Percentiles rank a stretch among this genome's conserved stretches.
Conservation (phyloP, 495 filamentous ascomycete genomes). For the Thermochaetoides thermophila region DNA sequence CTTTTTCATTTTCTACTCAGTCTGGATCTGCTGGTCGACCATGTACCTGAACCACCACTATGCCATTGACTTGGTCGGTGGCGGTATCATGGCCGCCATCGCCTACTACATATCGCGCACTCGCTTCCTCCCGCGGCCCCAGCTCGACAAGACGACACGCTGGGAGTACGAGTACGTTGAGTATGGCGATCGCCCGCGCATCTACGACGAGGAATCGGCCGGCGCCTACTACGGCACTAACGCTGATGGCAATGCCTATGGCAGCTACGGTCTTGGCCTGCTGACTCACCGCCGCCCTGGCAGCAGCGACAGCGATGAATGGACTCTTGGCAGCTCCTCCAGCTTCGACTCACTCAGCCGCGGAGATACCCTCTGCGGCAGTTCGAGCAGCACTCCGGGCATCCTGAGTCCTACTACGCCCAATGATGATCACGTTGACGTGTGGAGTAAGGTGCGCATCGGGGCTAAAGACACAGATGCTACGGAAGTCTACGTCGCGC, state of each 20-base stretch:
- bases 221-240: constrained; percentile 13
- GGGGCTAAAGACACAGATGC: constrained; percentile 1
- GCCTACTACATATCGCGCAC: constrained; percentile 67
- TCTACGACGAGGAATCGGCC: constrained; percentile 26
- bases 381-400: constrained; percentile 22
- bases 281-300: constrained; percentile 14
- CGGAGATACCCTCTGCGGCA: constrained; percentile 22
- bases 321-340: constrained; percentile 30
- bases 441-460: constrained; percentile 17
- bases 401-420: constrained; percentile 27
- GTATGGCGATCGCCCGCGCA: constrained; percentile 37
- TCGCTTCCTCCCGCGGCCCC: constrained; percentile 65
- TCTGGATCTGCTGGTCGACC: constrained; percentile 97
- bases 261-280: constrained; percentile 19
- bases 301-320: constrained; percentile 25
- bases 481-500: constrained; percentile 1
- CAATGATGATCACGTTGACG: constrained; percentile 16
- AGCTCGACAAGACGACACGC: constrained; percentile 68
- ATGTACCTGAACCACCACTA: constrained; percentile 97
- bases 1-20: constrained; percentile 63
- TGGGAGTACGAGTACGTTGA: constrained; percentile 97
- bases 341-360: constrained; percentile 23
- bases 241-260: constrained; percentile 16
- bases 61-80: constrained; percentile 80
- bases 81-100: constrained; percentile 63